These are phyloP conservation scores for Claviceps digitariae DNA, from an alignment of 2,329 filamentous ascomycete species.

Conservation along the genomic window DNA sequence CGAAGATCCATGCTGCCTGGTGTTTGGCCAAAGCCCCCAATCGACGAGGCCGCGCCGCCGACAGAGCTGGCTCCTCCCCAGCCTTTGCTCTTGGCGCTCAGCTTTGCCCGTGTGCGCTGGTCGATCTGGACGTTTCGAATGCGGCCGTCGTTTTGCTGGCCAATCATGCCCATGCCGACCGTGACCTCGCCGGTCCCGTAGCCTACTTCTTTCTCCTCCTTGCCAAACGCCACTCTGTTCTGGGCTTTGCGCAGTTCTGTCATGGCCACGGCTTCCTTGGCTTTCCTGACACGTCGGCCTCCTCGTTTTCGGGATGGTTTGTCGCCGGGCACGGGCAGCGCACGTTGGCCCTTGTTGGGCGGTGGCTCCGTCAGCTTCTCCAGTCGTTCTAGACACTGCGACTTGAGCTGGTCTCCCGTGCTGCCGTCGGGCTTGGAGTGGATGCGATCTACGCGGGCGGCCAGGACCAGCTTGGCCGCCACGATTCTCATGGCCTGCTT, in stretches of 20 bases:
- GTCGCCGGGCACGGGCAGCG: conserved; percentile 85
- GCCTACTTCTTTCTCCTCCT: conserved; percentile 86
- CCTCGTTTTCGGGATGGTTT: conserved; percentile 89
- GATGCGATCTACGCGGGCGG: conserved; percentile 77
- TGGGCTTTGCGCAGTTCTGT: conserved; percentile 92
- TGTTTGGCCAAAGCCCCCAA: conserved; percentile 61
- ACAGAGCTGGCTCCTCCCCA: conserved; percentile 66
- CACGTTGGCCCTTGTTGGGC: conserved; percentile 74
- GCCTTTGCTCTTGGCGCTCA: conserved; percentile 89
- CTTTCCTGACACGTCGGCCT: conserved; percentile 77
- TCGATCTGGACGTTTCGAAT: conserved; percentile 84
- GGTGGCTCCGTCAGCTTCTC: conserved; percentile 89
- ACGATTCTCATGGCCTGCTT: conserved; percentile 93
- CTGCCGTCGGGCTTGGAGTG: conserved; percentile 72
- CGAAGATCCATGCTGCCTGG: conserved; percentile 53
- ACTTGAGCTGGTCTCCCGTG: conserved; percentile 67
- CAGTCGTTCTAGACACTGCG: conserved; percentile 70
- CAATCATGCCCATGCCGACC: conserved; percentile 89
- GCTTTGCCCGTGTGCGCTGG: conserved; percentile 80
- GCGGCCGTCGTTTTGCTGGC: conserved; percentile 73
- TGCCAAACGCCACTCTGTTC: conserved; percentile 90
- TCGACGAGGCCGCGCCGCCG: conserved; percentile 61
- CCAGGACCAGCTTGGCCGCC: conserved; percentile 84
- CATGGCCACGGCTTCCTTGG: conserved; percentile 94
- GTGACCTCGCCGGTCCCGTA: conserved; percentile 80